Evolutionary conservation across 78 protist species (phyloP).

Genomic region (Acrasis kona): DNA sequence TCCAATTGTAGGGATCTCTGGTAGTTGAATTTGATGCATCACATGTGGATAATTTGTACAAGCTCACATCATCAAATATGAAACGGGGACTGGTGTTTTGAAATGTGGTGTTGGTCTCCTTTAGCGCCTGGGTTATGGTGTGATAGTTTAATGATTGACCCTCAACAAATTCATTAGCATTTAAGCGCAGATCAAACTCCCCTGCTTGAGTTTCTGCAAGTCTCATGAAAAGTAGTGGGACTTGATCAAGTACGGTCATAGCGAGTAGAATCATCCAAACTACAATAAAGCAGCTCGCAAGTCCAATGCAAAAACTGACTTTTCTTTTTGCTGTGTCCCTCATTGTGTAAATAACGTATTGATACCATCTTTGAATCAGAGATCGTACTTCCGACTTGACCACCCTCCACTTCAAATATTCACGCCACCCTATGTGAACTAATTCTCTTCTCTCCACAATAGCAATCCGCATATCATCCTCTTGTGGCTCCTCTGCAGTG

Average conservation of each 20-base stretch:
- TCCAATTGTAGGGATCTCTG: background rate
- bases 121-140: background rate
- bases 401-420: too few relatives aligned
- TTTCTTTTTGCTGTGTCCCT: constrained; percentile 18
- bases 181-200: constrained; percentile 2
- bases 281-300: constrained; percentile 7
- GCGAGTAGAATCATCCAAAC: background rate
- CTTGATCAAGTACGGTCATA: constrained; percentile 1
- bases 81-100: background rate
- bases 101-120: background rate
- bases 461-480: too few relatives aligned
- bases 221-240: constrained; percentile 18
- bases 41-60: background rate
- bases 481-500: too few relatives aligned
- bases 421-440: too few relatives aligned
- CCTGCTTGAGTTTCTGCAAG: constrained; percentile 22
- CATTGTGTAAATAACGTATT: background rate
- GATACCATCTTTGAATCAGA: too few relatives aligned
- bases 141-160: background rate
- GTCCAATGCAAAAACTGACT: constrained; percentile 14
- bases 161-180: background rate
- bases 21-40: background rate
- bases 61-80: too few relatives aligned
- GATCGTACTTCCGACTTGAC: too few relatives aligned
- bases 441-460: too few relatives aligned